phyloP scores from a whole-genome alignment of 345 rosid species.

The Eucalyptus marginata region DNA sequence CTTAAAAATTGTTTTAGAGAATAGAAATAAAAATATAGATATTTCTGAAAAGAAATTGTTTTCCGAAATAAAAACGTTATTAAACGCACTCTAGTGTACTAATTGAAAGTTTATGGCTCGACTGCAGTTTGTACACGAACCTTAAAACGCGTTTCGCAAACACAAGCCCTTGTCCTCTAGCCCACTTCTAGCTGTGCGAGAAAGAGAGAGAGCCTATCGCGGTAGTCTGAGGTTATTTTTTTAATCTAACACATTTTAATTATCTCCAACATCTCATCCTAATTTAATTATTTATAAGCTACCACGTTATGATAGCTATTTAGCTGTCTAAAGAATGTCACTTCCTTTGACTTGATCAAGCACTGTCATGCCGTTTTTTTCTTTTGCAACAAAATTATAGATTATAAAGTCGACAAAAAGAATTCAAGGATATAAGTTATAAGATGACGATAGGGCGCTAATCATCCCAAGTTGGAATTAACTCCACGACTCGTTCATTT shows the following conservation, averaged over 20 bases:
- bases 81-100: background rate
- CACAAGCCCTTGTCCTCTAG: background rate
- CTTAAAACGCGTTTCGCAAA: background rate
- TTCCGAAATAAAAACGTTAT: rapidly evolving
- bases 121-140: background rate
- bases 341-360: background rate
- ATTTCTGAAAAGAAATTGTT: too few relatives aligned
- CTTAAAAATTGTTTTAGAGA: rapidly evolving
- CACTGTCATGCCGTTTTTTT: background rate
- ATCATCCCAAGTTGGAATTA: background rate
- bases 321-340: background rate
- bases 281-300: background rate
- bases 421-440: background rate
- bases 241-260: background rate
- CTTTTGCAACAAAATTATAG: background rate
- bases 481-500: background rate
- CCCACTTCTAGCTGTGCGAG: background rate
- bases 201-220: background rate
- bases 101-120: background rate
- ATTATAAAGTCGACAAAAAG: background rate
- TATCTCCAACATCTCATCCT: background rate
- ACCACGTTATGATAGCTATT: background rate
- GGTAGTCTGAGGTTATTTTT: background rate
- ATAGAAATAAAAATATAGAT: too few relatives aligned
- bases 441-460: background rate